phyloP scores from a whole-genome alignment of 345 rosid species.

The Chamaenerion angustifolium region DNA sequence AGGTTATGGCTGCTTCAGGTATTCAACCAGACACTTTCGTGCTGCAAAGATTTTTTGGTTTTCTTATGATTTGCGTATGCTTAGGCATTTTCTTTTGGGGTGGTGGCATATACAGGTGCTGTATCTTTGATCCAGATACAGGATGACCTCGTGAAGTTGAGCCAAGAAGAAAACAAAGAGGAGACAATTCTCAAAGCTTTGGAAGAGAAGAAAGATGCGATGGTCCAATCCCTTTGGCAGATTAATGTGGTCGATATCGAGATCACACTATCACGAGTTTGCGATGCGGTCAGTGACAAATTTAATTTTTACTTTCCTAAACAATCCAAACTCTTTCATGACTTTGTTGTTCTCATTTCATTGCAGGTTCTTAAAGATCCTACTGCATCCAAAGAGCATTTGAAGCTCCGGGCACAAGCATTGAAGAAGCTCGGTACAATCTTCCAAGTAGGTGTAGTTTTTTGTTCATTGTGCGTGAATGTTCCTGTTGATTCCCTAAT shows the following conservation, averaged over 20 bases:
- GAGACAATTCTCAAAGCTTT: slow-evolving; percentile 50
- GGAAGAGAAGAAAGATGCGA: slow-evolving; percentile 61
- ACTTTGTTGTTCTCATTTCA: background rate
- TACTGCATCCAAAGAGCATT: slow-evolving; percentile 50
- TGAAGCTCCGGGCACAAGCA: slow-evolving; percentile 45
- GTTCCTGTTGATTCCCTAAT: too few species aligned
- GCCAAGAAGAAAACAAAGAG: slow-evolving; percentile 53
- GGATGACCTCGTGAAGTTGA: slow-evolving; percentile 64
- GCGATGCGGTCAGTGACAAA: slow-evolving; percentile 34
- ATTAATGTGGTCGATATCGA: slow-evolving; percentile 91
- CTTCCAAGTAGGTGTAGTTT: slow-evolving; percentile 48
- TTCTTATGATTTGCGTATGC: too few species aligned
- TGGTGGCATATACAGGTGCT: slow-evolving; percentile 53
- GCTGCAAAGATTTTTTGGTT: background rate
- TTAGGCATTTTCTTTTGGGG: too few species aligned
- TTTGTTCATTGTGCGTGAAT: too few species aligned
- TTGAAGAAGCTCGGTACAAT: slow-evolving; percentile 76
- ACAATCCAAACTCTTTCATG: too few species aligned
- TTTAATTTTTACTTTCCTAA: too few species aligned
- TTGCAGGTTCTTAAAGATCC: slow-evolving; percentile 84
- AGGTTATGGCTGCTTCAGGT: slow-evolving; percentile 98
- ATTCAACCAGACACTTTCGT: background rate
- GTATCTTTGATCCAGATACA: slow-evolving; percentile 65
- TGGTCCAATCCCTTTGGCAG: slow-evolving; percentile 94
- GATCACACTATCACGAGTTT: slow-evolving; percentile 66